Base-by-base conservation (phyloP, 2,329 filamentous ascomycete genomes). In the Fusarium sp. region DNA sequence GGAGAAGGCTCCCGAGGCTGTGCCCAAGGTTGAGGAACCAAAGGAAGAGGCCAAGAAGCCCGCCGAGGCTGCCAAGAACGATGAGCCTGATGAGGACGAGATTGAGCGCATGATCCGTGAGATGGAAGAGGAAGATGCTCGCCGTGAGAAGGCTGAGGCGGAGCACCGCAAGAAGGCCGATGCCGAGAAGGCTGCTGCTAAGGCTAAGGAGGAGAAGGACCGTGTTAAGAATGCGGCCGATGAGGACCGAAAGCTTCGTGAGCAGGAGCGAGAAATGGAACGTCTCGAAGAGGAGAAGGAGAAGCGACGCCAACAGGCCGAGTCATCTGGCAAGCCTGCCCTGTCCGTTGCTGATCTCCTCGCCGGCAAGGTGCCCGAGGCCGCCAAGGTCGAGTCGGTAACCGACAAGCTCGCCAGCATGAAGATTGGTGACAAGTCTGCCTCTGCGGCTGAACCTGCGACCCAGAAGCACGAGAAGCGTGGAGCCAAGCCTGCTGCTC, bases 401-500 rank as follows among this genome's bases (percentile, higher is more conserved):
- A 78, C 85, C 33, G 81, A 85, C 70, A 90, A 91, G 80, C 81
- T 90, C 27, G 86, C 87, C 32, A 86, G 83, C 69, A 85, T 90
- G 71, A 88, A 84, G 70, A 82, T 90, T 59, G 83, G 79, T 20
- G 86, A 86, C 45, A 86, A 85, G 73, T 56, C 83, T 56, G 83
- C 87, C 45, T 82, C 84, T 12, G 57, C 84, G 76, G 71, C 87
- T 84, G 74, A 86, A 84, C 75, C 80, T 73, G 92, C 92, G 82
- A 81, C 86, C 20, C 83, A 73, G 33, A 76, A 88, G 52, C 85
- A 86, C 66, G 87, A 91, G 78, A 95, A 95, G 84, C 90, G 86
- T 66, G 85, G 84, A 47, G 81, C 87, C 68, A 98, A 98, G 88
- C 96, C 97, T 59, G 91, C 93, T 69, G 93, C 94, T 52, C 91